Base-by-base conservation (phyloP, 139 green algal genomes). In the Pleodorina starrii region DNA sequence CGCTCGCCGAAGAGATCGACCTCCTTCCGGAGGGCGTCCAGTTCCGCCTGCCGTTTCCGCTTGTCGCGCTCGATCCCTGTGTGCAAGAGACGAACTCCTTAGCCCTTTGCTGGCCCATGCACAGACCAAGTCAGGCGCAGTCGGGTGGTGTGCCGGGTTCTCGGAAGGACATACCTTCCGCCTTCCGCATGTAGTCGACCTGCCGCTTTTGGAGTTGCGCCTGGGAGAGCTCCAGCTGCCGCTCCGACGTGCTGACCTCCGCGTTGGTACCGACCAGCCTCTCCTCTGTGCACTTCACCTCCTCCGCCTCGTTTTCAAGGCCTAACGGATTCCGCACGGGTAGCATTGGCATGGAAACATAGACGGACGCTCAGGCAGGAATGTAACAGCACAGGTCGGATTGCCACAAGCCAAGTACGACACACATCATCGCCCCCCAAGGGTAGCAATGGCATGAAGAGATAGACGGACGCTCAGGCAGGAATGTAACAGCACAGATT, bases 61-160 rank as follows among this genome's bases (percentile, higher is more conserved):
- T 79, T 43, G 2, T 23, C 66, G 11, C 7, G 32, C 68, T 88
- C 82, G 40, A 88, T 63, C 66, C 79, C 82, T 88, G 81, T 43
- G n/a, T n/a, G n/a, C n/a, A n/a, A n/a, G n/a, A n/a, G n/a, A n/a
- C n/a, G n/a, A n/a, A n/a, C n/a, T n/a, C n/a, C n/a, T n/a, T n/a
- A n/a, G n/a, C n/a, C n/a, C n/a, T n/a, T n/a, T n/a, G n/a, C n/a
- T n/a, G n/a, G n/a, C n/a, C n/a, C n/a, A n/a, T n/a, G n/a, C n/a
- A n/a, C n/a, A n/a, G n/a, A n/a, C n/a, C n/a, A n/a, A n/a, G n/a
- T n/a, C n/a, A n/a, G n/a, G n/a, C n/a, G n/a, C n/a, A n/a, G n/a
- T n/a, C n/a, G n/a, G n/a, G n/a, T 66, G 25, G 9, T 66, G 7
- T 66, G 5, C 54, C 54, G 29, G 25, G 25, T 66, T 12, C 7